These are phyloP conservation scores for Neurospora sp. DNA, from an alignment of 495 filamentous ascomycete genomes.

Conservation along the genomic window DNA sequence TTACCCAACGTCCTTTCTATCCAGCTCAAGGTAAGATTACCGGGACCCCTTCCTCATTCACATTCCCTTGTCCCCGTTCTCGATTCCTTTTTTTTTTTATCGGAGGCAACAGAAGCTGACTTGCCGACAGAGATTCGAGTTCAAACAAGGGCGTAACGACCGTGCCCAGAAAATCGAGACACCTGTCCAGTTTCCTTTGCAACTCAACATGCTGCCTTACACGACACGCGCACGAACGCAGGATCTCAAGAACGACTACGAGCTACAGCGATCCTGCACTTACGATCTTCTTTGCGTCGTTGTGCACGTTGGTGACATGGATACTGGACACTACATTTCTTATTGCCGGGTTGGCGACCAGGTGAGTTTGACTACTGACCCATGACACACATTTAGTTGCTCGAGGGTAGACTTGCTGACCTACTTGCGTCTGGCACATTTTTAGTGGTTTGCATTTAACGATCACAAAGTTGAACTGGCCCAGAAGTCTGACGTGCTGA, in stretches of 20 bases:
- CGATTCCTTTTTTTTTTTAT: neutral
- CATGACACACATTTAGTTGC: neutral
- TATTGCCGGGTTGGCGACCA: constrained; percentile 71
- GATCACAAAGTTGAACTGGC: constrained; percentile 81
- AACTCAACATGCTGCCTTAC: constrained; percentile 80
- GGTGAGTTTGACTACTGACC: constrained; percentile 33
- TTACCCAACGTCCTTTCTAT: constrained; percentile 82
- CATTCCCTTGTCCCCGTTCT: neutral
- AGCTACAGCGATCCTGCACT: constrained; percentile 45
- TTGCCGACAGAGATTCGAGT: constrained; percentile 60
- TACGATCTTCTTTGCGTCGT: constrained; percentile 82
- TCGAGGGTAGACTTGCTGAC: neutral
- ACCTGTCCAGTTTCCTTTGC: constrained; percentile 71
- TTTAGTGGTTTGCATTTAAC: constrained; percentile 82
- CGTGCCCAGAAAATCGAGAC: constrained; percentile 70
- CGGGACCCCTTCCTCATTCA: neutral
- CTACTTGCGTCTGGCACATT: neutral
- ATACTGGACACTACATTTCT: constrained; percentile 80
- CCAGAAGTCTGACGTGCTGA: constrained; percentile 66
- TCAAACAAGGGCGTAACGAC: constrained; percentile 46
- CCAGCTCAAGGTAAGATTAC: constrained; percentile 67
- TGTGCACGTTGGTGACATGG: constrained; percentile 78
- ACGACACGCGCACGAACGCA: constrained; percentile 47
- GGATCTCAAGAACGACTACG: constrained; percentile 33
- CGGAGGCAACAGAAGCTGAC: constrained; percentile 1